Percentiles rank a stretch among this genome's conserved stretches.
These are phyloP conservation scores for Annulohypoxylon maeteangense DNA, from an alignment of 495 filamentous ascomycete species.

Conservation along the genomic window DNA sequence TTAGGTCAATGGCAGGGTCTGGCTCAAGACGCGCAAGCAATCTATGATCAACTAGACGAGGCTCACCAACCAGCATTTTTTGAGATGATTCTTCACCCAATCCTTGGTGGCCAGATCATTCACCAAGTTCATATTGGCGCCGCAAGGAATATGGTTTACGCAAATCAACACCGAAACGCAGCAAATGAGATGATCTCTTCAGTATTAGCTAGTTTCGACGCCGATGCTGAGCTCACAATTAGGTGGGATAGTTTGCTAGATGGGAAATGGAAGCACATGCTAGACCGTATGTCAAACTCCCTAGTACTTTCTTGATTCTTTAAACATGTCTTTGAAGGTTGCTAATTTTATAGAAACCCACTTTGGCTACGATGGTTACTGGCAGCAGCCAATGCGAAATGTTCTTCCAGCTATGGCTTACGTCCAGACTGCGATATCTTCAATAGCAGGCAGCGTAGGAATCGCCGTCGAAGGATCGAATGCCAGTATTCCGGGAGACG, in stretches of 20 bases:
- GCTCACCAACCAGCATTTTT: slow-evolving; percentile 69
- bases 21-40: slow-evolving; percentile 59
- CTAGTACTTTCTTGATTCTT: background rate
- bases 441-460: slow-evolving; percentile 71
- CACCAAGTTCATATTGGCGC: slow-evolving; percentile 70
- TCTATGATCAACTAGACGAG: slow-evolving; percentile 64
- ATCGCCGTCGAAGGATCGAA: slow-evolving; percentile 73
- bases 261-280: slow-evolving; percentile 81
- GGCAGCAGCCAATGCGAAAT: slow-evolving; percentile 80
- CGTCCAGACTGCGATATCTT: slow-evolving; percentile 65
- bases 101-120: slow-evolving; percentile 69
- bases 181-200: slow-evolving; percentile 70
- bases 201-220: slow-evolving; percentile 67
- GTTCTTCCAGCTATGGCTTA: slow-evolving; percentile 68
- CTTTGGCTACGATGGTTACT: slow-evolving; percentile 63
- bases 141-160: slow-evolving; percentile 71
- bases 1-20: slow-evolving; percentile 72
- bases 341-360: slow-evolving; percentile 57
- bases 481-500: slow-evolving; percentile 73
- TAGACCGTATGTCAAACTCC: slow-evolving; percentile 62
- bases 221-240: slow-evolving; percentile 69
- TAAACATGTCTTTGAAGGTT: background rate
- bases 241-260: slow-evolving; percentile 70
- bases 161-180: slow-evolving; percentile 70
- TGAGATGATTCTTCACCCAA: slow-evolving; percentile 75